Evolutionary conservation across 805 yeast genomes (phyloP).

Genomic region (Cyberlindnera euphorbiae): DNA sequence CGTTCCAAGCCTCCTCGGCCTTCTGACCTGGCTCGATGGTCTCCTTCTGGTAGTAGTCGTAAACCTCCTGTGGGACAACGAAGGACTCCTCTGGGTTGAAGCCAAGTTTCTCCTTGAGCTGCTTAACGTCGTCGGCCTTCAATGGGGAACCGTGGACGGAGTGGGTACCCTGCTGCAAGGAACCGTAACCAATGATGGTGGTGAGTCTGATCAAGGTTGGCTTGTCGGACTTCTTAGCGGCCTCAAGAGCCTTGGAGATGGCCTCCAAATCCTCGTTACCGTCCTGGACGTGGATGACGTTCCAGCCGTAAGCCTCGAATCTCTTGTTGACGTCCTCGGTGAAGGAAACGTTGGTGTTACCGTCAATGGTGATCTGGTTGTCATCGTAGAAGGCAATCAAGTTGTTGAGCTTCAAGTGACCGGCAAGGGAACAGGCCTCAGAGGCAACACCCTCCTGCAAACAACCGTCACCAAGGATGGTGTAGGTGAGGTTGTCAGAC

Average conservation of each 20-base stretch:
- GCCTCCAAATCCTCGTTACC: slow-evolving; percentile 78
- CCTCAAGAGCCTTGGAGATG: slow-evolving; percentile 67
- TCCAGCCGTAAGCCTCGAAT: slow-evolving; percentile 94
- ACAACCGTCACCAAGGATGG: slow-evolving; percentile 95
- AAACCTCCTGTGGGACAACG: slow-evolving; percentile 77
- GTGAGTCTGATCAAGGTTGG: slow-evolving; percentile 86
- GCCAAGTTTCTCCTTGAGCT: slow-evolving; percentile 78
- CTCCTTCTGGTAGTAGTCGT: slow-evolving; percentile 54
- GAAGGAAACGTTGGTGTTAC: slow-evolving; percentile 83
- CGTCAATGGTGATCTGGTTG: slow-evolving; percentile 95
- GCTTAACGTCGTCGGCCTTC: slow-evolving; percentile 87
- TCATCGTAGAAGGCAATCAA: slow-evolving; percentile 95
- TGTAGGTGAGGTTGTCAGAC: slow-evolving; percentile 72
- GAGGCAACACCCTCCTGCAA: slow-evolving; percentile 96
- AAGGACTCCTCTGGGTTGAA: slow-evolving; percentile 83
- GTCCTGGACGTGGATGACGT: slow-evolving; percentile 67
- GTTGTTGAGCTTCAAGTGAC: slow-evolving; percentile 90
- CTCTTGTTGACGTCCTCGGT: slow-evolving; percentile 86
- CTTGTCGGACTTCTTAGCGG: slow-evolving; percentile 78
- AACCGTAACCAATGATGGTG: slow-evolving; percentile 95
- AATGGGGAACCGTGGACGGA: slow-evolving; percentile 96
- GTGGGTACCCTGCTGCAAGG: slow-evolving; percentile 78
- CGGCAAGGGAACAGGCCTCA: slow-evolving; percentile 93
- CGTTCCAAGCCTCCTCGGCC: slow-evolving; percentile 73
- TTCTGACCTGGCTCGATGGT: slow-evolving; percentile 59